A percentile compares a stretch with the other conserved stretches of the same genome.
Evolutionary conservation across 345 rosid species (phyloP).

Genomic region (Litchi chinensis): DNA sequence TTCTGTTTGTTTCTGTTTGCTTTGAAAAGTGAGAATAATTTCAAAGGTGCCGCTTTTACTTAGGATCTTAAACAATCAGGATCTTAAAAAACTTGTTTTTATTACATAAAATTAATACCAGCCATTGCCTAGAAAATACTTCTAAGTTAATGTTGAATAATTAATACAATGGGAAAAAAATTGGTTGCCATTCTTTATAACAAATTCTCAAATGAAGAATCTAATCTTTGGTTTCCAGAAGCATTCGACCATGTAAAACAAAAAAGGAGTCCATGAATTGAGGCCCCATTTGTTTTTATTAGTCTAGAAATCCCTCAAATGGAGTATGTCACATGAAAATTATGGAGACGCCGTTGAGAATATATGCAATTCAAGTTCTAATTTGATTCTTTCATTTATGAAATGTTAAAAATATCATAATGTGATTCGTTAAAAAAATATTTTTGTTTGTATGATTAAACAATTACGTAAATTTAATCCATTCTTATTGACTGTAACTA

Average conservation of each 20-base stretch:
- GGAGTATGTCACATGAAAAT: background rate
- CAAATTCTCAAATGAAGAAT: background rate
- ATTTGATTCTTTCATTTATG: background rate
- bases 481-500: too few relatives aligned
- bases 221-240: background rate
- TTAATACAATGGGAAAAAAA: background rate
- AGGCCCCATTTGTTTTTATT: background rate
- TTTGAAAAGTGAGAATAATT: slow-evolving; percentile 13
- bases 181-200: background rate
- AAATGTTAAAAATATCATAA: too few relatives aligned
- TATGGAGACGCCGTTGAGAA: background rate
- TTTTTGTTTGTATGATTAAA: background rate
- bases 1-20: background rate
- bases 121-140: background rate
- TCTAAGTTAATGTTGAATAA: too few relatives aligned
- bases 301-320: background rate
- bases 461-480: too few relatives aligned
- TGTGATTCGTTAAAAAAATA: too few relatives aligned
- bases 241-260: background rate
- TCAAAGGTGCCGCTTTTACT: background rate
- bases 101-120: background rate
- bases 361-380: background rate
- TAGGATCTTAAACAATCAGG: background rate
- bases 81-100: background rate
- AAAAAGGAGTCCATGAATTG: background rate